These are phyloP conservation scores for Monascus purpureus DNA, from an alignment of 495 filamentous ascomycete genomes.

Conservation along the genomic window DNA sequence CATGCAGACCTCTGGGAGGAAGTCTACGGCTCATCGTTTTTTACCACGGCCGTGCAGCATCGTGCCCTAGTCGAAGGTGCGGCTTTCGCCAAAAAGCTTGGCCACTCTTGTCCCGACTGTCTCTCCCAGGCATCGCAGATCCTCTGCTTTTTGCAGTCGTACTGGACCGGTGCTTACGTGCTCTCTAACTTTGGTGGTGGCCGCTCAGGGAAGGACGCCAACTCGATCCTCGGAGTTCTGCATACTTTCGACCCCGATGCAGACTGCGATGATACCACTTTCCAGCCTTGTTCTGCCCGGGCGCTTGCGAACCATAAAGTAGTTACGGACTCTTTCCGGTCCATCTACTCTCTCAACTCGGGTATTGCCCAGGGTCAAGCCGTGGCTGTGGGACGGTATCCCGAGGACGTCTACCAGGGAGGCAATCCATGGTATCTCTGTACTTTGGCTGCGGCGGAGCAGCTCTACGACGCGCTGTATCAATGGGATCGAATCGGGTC, in stretches of 20 bases:
- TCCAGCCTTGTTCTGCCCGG: slow-evolving; percentile 33
- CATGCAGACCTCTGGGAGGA: slow-evolving; percentile 63
- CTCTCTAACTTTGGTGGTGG: slow-evolving; percentile 33
- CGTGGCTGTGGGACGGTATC: slow-evolving; percentile 47
- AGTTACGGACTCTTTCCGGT: slow-evolving; percentile 34
- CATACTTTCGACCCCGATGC: slow-evolving; percentile 44
- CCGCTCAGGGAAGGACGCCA: slow-evolving; percentile 42
- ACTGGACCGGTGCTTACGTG: slow-evolving; percentile 45
- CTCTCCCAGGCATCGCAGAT: slow-evolving; percentile 44
- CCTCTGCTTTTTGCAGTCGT: slow-evolving; percentile 43
- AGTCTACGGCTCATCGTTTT: slow-evolving; percentile 43
- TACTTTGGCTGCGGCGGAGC: slow-evolving; percentile 46
- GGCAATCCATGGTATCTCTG: slow-evolving; percentile 50
- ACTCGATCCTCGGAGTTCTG: slow-evolving; percentile 42
- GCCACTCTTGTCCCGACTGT: slow-evolving; percentile 28
- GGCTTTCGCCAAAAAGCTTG: slow-evolving; percentile 33
- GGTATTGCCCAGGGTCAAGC: slow-evolving; percentile 18
- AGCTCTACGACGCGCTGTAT: slow-evolving; percentile 45
- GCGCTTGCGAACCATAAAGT: slow-evolving; percentile 37
- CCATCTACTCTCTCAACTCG: slow-evolving; percentile 24
- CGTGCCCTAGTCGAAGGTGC: slow-evolving; percentile 49
- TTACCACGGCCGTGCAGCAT: slow-evolving; percentile 41
- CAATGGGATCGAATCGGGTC: slow-evolving; percentile 41
- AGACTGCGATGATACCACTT: slow-evolving; percentile 24
- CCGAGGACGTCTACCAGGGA: slow-evolving; percentile 49